Conservation (phyloP, 2,329 filamentous ascomycete genomes). For the Xylariomycetidae sp. region DNA sequence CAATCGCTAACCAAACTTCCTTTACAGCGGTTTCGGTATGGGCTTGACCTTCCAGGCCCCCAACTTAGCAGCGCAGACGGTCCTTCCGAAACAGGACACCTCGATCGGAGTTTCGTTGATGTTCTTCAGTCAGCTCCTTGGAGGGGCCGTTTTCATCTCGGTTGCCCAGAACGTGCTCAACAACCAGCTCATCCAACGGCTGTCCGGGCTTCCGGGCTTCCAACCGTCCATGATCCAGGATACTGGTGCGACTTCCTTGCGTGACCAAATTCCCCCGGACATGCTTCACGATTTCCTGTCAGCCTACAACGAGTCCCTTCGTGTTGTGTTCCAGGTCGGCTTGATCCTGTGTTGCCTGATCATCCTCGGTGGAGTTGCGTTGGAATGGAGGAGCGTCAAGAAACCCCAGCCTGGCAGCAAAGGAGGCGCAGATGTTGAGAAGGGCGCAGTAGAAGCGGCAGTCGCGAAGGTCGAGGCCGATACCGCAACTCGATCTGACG, state of each 20-base stretch:
- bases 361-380: conserved; percentile 45
- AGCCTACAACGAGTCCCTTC: conserved; percentile 58
- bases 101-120: conserved; percentile 37
- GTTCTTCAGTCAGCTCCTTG: conserved; percentile 39
- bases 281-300: conserved; percentile 21
- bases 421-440: conserved; percentile 11
- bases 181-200: conserved; percentile 30
- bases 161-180: conserved; percentile 41
- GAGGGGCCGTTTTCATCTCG: conserved; percentile 39
- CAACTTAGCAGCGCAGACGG: conserved; percentile 41
- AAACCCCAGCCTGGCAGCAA: conserved; percentile 15
- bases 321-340: conserved; percentile 53
- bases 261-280: conserved; percentile 11
- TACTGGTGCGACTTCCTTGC: conserved; percentile 25
- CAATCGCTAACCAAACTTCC: neutral
- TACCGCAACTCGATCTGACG: conserved; percentile 5
- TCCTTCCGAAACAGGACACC: conserved; percentile 34
- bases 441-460: conserved; percentile 1
- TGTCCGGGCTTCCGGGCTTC: conserved; percentile 26
- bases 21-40: conserved; percentile 31
- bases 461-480: conserved; percentile 4
- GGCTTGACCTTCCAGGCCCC: conserved; percentile 38
- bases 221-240: conserved; percentile 19
- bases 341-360: conserved; percentile 47
- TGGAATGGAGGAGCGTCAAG: conserved; percentile 54